phyloP scores from a whole-genome alignment of 2,329 filamentous ascomycete genomes.

The Dactylellina sp. region DNA sequence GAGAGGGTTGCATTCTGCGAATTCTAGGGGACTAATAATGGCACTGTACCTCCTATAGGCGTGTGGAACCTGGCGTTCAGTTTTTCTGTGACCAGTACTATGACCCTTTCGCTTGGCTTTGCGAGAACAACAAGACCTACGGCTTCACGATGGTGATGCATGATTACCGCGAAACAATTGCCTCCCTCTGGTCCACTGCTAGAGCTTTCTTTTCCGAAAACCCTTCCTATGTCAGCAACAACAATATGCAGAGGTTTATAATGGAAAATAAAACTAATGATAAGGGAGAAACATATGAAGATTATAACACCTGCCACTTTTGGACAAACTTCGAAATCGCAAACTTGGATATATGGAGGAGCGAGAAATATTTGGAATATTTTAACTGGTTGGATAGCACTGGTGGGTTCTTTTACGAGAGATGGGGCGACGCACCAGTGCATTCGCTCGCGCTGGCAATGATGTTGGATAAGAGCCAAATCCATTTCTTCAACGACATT shows the following conservation, averaged over 20 bases:
- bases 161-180: conserved; percentile 24
- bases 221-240: conserved; percentile 12
- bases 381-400: conserved; percentile 28
- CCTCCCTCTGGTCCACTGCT: conserved; percentile 19
- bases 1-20: not conserved
- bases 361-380: conserved; percentile 30
- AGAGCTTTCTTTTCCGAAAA: conserved; percentile 26
- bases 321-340: conserved; percentile 43
- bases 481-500: conserved; percentile 44
- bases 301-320: conserved; percentile 45
- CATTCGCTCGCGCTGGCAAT: conserved; percentile 32
- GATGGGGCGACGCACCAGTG: conserved; percentile 39
- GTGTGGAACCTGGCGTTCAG: conserved; percentile 29
- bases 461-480: conserved; percentile 31
- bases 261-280: not conserved
- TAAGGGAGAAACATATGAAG: conserved; percentile 4
- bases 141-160: conserved; percentile 28
- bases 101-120: conserved; percentile 35
- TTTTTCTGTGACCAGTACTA: conserved; percentile 36
- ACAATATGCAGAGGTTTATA: conserved; percentile 27
- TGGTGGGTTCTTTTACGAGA: conserved; percentile 37
- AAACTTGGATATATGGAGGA: conserved; percentile 26
- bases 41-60: no score
- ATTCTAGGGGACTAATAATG: no score
- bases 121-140: conserved; percentile 35